Evolutionary conservation across 495 filamentous ascomycete species (phyloP), one percentile per base, ranked within the genome.

Genomic region (Gamarada debralockiae): DNA sequence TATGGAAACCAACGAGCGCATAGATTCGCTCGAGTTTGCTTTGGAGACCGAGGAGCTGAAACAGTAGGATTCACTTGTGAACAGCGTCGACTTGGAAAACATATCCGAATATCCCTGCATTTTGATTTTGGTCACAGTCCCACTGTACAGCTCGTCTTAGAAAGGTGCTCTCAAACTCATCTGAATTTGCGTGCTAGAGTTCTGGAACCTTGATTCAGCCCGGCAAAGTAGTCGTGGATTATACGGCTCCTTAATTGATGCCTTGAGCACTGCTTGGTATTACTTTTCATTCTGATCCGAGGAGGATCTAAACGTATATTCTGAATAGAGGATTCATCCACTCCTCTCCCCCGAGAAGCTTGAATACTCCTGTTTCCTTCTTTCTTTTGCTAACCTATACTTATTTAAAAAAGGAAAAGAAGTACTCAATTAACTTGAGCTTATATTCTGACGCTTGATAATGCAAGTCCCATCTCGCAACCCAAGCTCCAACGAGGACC

Each of bases 1-100:
- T 40, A 40, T 40, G 37, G 37, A 40, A 40, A 40, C 17, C 15
- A 40, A 40, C 8, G 37, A 40, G 37, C 37, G 37, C 15, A 40
- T 40, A 40, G 37, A 40, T 40, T 40, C 37, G 37, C 37, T 40
- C 37, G 37, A 40, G 37, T 40, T 40, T 40, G 37, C 37, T 40
- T 40, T 40, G 37, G 37, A 40, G 37, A 40, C 37, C 37, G 37
- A 40, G 37, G 37, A 40, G 9, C 37, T 40, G 15, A 6, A 40
- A 40, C 37, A 40, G 37, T 40, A 40, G 37, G 37, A 40, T 40
- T 40, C 37, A 18, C 37, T 40, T 40, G 37, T 40, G 37, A 40
- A 40, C 37, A 40, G 37, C 37, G 37, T 15, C 37, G 37, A 40
- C 37, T 40, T 40, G 37, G 37, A 40, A 40, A 40, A 40, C 37